Evolutionary conservation across 2,329 filamentous ascomycete species (phyloP).

Genomic region (Trematosphaeria pertusa): DNA sequence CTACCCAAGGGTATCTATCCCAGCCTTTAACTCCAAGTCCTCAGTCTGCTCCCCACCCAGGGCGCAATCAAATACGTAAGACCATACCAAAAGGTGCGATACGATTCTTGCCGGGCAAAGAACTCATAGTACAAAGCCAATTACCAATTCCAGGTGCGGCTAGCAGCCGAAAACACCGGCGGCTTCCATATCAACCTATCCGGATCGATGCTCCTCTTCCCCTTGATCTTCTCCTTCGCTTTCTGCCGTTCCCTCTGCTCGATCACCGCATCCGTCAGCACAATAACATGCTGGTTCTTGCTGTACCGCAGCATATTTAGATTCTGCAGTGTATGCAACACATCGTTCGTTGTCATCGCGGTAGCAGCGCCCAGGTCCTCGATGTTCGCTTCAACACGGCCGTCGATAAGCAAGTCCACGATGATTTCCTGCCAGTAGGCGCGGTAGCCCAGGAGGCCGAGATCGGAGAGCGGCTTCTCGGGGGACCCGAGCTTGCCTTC

Average conservation of each 20-base stretch:
- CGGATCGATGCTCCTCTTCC: slow-evolving; percentile 77
- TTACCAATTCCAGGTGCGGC: slow-evolving; percentile 94
- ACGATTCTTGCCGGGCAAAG: too few relatives aligned
- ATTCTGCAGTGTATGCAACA: slow-evolving; percentile 92
- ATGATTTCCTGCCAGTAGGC: slow-evolving; percentile 98
- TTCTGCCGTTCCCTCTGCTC: slow-evolving; percentile 71
- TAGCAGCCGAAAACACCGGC: slow-evolving; percentile 88
- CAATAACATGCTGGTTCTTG: slow-evolving; percentile 95
- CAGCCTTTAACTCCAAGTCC: too few relatives aligned
- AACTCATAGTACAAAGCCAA: too few relatives aligned
- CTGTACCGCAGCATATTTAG: slow-evolving; percentile 95
- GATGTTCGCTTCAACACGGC: slow-evolving; percentile 77
- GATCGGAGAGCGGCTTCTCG: slow-evolving; percentile 93
- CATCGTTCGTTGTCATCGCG: slow-evolving; percentile 97
- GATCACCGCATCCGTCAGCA: slow-evolving; percentile 84
- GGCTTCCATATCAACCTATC: slow-evolving; percentile 91
- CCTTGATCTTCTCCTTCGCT: slow-evolving; percentile 81
- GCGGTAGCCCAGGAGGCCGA: slow-evolving; percentile 90
- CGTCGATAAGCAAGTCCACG: slow-evolving; percentile 78
- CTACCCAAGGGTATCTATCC: too few relatives aligned
- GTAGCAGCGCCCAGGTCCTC: slow-evolving; percentile 80
- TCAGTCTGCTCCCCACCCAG: too few relatives aligned
- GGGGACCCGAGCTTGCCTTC: slow-evolving; percentile 95
- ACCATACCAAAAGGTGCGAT: too few relatives aligned
- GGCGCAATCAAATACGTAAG: too few relatives aligned